A percentile compares a stretch with the other conserved stretches of the same genome.
Conservation (phyloP, 164 flowering plant species). For the Vitis rupestris region DNA sequence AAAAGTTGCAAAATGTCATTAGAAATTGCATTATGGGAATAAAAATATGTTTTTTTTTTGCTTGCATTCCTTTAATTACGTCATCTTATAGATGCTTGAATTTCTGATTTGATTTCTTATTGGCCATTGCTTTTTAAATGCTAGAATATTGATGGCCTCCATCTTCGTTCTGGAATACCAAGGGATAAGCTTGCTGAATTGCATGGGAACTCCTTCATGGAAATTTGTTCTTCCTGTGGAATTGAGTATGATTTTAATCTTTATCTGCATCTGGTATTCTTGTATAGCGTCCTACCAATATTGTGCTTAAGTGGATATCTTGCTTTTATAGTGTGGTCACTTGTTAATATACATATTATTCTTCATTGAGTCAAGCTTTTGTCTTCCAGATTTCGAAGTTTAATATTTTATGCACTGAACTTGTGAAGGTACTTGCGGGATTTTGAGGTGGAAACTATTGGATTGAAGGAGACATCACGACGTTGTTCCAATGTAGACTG, state of each 20-base stretch:
- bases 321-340: background rate
- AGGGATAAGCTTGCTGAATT: slow-evolving; percentile 92
- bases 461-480: slow-evolving; percentile 88
- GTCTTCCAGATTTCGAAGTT: background rate
- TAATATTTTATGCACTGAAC: slow-evolving; percentile 8
- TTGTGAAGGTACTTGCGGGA: slow-evolving; percentile 79
- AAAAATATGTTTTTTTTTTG: too few relatives aligned
- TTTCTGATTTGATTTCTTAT: background rate
- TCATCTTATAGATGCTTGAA: background rate
- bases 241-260: slow-evolving; percentile 50
- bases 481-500: slow-evolving; percentile 67
- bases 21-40: too few relatives aligned
- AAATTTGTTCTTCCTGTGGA: slow-evolving; percentile 83
- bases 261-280: too few relatives aligned
- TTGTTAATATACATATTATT: background rate
- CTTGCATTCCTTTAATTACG: too few relatives aligned
- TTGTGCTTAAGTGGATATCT: background rate
- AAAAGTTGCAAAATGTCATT: too few relatives aligned
- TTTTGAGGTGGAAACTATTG: slow-evolving; percentile 97
- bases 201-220: slow-evolving; percentile 98
- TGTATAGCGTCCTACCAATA: background rate
- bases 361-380: background rate
- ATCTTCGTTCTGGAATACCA: slow-evolving; percentile 96
- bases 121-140: slow-evolving; percentile 7
- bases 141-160: slow-evolving; percentile 96